Conservation (phyloP, 768 basidiomycete species). For the Baorangia bicolor region DNA sequence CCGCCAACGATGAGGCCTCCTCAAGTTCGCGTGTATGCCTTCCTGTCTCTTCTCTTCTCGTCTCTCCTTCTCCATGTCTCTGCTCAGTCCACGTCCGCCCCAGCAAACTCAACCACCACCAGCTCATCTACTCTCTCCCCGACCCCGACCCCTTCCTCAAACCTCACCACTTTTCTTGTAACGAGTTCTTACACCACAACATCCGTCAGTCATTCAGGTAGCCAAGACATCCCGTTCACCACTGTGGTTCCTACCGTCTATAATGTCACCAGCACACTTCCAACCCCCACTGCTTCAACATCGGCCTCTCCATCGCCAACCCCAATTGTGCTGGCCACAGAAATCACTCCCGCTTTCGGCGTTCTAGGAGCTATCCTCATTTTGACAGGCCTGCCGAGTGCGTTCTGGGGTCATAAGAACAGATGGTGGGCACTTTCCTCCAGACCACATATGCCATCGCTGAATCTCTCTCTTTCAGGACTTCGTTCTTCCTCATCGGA, state of each 20-base stretch:
- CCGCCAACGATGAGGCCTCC: constrained; percentile 14
- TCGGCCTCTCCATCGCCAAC: constrained; percentile 36
- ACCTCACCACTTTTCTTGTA: constrained; percentile 53
- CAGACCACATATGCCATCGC: not conserved
- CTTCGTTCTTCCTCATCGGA: constrained; percentile 90
- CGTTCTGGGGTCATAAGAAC: constrained; percentile 94
- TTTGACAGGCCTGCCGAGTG: constrained; percentile 83
- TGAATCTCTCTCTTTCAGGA: constrained; percentile 48
- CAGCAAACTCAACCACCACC: constrained; percentile 20
- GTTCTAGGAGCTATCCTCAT: constrained; percentile 88
- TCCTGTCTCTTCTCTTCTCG: constrained; percentile 27
- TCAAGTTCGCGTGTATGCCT: not conserved
- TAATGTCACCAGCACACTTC: constrained; percentile 60
- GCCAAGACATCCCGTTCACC: constrained; percentile 47
- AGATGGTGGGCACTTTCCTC: constrained; percentile 61
- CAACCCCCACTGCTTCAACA: constrained; percentile 48
- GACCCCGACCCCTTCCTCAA: constrained; percentile 15
- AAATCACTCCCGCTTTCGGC: constrained; percentile 84
- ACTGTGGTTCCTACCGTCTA: constrained; percentile 58
- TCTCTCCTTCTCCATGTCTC: constrained; percentile 32
- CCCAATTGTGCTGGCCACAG: constrained; percentile 52
- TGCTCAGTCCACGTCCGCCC: constrained; percentile 37
- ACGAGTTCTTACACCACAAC: constrained; percentile 53
- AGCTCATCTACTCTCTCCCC: not conserved
- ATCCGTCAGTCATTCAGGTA: constrained; percentile 46